phyloP scores from a whole-genome alignment of 2,329 filamentous ascomycete species.

The Cucurbitaria berberidis region DNA sequence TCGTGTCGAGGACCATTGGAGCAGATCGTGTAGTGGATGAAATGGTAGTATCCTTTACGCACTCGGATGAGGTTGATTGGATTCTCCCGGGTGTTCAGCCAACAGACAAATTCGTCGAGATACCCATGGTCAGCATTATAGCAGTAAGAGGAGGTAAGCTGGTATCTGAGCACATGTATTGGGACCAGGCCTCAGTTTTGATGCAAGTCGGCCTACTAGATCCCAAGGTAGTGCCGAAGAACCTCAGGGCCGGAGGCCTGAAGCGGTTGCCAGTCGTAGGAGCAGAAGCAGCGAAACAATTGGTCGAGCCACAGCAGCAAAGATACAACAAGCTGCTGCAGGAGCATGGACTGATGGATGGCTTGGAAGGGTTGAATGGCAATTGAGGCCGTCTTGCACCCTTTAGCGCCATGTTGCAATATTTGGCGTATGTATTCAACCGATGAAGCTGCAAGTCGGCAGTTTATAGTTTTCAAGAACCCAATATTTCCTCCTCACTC shows the following conservation, averaged over 20 bases:
- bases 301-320: constrained; percentile 49
- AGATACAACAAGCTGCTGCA: constrained; percentile 51
- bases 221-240: constrained; percentile 58
- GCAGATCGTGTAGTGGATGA: constrained; percentile 66
- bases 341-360: constrained; percentile 43
- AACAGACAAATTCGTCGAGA: constrained; percentile 62
- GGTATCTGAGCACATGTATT: constrained; percentile 64
- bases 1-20: constrained; percentile 63
- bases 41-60: constrained; percentile 62
- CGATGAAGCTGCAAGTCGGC: constrained; percentile 76
- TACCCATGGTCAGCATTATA: constrained; percentile 63
- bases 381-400: constrained; percentile 7
- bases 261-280: constrained; percentile 51
- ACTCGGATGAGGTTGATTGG: constrained; percentile 64
- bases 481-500: constrained; percentile 89
- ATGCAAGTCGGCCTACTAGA: constrained; percentile 63
- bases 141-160: constrained; percentile 60
- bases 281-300: constrained; percentile 50
- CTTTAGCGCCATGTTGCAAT: constrained; percentile 14
- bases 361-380: constrained; percentile 23
- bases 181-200: constrained; percentile 65
- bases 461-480: constrained; percentile 78
- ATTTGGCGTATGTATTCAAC: constrained; percentile 51
- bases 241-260: constrained; percentile 47
- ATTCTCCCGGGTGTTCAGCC: constrained; percentile 63